These are phyloP conservation scores for Paramyrothecium sp. DNA, from an alignment of 2,329 filamentous ascomycete genomes.

Conservation along the genomic window DNA sequence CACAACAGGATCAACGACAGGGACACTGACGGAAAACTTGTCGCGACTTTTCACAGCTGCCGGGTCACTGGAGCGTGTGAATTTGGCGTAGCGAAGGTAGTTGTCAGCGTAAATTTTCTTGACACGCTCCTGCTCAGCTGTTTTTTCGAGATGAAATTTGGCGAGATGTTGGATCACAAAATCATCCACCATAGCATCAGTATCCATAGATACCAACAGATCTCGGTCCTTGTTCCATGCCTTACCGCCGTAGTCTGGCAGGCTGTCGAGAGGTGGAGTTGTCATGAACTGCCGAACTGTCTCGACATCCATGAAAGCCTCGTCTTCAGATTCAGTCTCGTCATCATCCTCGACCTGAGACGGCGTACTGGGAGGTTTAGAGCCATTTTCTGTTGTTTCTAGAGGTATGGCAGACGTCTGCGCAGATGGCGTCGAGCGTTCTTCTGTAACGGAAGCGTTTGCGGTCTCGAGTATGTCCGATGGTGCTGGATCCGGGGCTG, in stretches of 20 bases:
- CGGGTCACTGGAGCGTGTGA: constrained; percentile 55
- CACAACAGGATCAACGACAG: constrained; percentile 29
- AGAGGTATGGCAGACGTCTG: constrained; percentile 12
- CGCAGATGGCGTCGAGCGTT: constrained; percentile 2
- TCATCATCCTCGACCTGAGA: constrained; percentile 49
- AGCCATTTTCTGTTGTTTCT: constrained; percentile 26
- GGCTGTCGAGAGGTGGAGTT: constrained; percentile 53
- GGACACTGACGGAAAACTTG: constrained; percentile 44
- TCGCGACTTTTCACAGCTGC: constrained; percentile 54
- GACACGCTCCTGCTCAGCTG: constrained; percentile 34
- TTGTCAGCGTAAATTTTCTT: constrained; percentile 43
- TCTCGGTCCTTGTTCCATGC: constrained; percentile 48
- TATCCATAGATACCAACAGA: constrained; percentile 41
- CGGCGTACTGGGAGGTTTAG: constrained; percentile 43
- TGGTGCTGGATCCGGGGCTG: neutral
- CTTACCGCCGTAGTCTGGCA: constrained; percentile 45
- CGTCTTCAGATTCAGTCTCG: constrained; percentile 54
- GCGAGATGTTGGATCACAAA: constrained; percentile 47
- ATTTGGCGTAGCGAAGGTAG: constrained; percentile 53
- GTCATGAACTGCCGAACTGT: constrained; percentile 48
- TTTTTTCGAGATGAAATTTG: constrained; percentile 35
- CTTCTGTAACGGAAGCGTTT: neutral
- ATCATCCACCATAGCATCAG: constrained; percentile 36
- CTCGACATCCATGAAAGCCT: constrained; percentile 48
- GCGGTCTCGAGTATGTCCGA: neutral